Evolutionary conservation across 2,329 filamentous ascomycete genomes (phyloP).

Genomic region (Epichloe bromicola): DNA sequence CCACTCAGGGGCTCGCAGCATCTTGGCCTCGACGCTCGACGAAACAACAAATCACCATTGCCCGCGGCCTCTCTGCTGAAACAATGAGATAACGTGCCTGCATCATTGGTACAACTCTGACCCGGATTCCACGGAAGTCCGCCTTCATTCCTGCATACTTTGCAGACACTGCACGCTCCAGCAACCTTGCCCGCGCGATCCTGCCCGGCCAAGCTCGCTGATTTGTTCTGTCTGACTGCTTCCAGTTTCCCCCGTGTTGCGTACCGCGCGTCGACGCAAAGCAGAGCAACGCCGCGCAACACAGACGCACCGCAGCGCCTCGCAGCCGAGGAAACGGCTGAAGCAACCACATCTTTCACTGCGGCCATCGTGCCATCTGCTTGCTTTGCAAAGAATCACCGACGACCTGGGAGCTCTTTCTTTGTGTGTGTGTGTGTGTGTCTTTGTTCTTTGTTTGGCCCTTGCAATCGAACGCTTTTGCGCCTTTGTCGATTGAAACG

Average conservation of each 20-base stretch:
- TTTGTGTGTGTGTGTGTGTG: background rate
- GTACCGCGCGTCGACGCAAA: constrained; percentile 1
- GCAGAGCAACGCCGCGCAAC: background rate
- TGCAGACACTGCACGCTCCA: background rate
- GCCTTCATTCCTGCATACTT: constrained; percentile 4
- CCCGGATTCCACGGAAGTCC: constrained; percentile 8
- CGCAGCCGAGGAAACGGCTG: constrained; percentile 4
- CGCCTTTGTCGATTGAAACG: background rate
- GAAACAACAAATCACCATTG: constrained; percentile 21
- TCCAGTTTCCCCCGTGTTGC: constrained; percentile 1
- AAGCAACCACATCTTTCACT: background rate
- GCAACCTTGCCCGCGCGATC: background rate
- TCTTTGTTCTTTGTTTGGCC: background rate
- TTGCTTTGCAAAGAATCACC: constrained; percentile 1
- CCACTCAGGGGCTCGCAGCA: constrained; percentile 11
- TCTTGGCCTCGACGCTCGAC: constrained; percentile 13
- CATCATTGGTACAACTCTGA: constrained; percentile 21
- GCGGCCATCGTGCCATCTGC: constrained; percentile 1
- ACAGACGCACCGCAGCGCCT: constrained; percentile 2
- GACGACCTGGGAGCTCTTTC: background rate
- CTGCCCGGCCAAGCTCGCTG: background rate
- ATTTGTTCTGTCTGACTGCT: background rate
- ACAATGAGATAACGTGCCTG: constrained; percentile 30
- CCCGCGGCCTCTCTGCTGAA: constrained; percentile 16
- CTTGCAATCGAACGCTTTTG: background rate